A percentile compares a stretch with the other conserved stretches of the same genome.
Conservation (phyloP, 371 early-diverging fungal species). For the Phascolomyces articulosus region DNA sequence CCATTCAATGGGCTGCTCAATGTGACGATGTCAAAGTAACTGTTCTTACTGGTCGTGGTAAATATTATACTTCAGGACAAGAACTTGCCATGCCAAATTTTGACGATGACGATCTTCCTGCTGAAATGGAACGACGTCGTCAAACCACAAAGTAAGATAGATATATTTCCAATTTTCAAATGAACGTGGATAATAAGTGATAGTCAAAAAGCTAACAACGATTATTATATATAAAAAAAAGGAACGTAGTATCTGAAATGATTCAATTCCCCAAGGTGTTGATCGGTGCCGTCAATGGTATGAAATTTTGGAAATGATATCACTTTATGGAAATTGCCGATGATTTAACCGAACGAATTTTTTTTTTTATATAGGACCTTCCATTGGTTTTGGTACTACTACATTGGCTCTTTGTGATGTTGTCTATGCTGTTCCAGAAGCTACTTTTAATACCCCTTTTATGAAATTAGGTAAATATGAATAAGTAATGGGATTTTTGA, state of each 20-base stretch:
- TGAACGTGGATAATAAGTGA: too few relatives aligned
- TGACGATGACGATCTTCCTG: constrained; percentile 32
- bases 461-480: constrained; percentile 59
- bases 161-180: neutral
- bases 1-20: constrained; percentile 59
- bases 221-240: constrained; percentile 13
- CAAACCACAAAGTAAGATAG: constrained; percentile 23
- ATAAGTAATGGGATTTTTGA: neutral
- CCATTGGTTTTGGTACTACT: constrained; percentile 74
- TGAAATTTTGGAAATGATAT: too few relatives aligned
- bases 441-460: constrained; percentile 71
- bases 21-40: constrained; percentile 58
- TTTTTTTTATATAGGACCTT: constrained; percentile 52
- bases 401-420: constrained; percentile 72
- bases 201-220: too few relatives aligned
- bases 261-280: constrained; percentile 74
- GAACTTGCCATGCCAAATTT: constrained; percentile 50
- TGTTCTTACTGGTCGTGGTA: constrained; percentile 71
- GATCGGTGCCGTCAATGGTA: constrained; percentile 78
- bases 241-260: constrained; percentile 57
- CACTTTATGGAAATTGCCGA: too few relatives aligned
- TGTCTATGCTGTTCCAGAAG: constrained; percentile 64
- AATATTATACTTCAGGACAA: constrained; percentile 70
- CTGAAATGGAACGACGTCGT: constrained; percentile 29
- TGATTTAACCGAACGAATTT: neutral